These are phyloP conservation scores for Stropharia rugosoannulata DNA, from an alignment of 768 basidiomycete genomes.

Conservation along the genomic window DNA sequence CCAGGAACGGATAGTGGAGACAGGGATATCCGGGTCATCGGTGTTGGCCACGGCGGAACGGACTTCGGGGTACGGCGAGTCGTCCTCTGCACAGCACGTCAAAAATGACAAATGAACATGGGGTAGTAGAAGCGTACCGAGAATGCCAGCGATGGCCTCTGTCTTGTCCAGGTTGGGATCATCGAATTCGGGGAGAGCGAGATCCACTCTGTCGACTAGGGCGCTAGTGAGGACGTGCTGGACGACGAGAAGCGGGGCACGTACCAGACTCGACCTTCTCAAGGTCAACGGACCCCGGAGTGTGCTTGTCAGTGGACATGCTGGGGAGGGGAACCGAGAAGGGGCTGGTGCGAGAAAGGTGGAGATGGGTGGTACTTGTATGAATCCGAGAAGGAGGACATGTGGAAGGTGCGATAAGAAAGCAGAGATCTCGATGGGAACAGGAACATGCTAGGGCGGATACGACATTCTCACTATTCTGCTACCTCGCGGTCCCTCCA, in stretches of 20 bases:
- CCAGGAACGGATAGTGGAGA: conserved; percentile 68
- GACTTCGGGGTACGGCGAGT: conserved; percentile 74
- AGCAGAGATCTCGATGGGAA: conserved; percentile 14
- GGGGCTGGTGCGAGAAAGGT: conserved; percentile 16
- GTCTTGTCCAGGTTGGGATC: conserved; percentile 56
- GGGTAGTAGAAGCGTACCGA: conserved; percentile 35
- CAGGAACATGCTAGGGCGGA: conserved; percentile 18
- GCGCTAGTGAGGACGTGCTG: conserved; percentile 2
- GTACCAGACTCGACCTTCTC: conserved; percentile 24
- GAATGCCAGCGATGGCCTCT: conserved; percentile 37
- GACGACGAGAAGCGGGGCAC: conserved; percentile 12
- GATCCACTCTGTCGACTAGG: conserved; percentile 26
- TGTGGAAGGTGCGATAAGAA: conserved; percentile 28
- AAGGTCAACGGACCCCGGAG: conserved; percentile 22
- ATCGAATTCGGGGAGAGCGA: conserved; percentile 42
- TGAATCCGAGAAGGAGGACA: conserved; percentile 17
- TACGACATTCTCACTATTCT: conserved; percentile 9
- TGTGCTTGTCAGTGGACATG: conserved; percentile 33
- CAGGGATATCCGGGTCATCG: conserved; percentile 64
- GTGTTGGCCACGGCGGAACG: conserved; percentile 69
- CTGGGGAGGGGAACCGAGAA: conserved; percentile 20
- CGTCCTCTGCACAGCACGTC: conserved; percentile 43
- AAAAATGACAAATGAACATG: conserved; percentile 22
- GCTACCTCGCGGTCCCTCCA: conserved; percentile 14
- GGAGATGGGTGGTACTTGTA: conserved; percentile 26